Evolutionary conservation across 2,329 filamentous ascomycete genomes (phyloP).

Genomic region (Coniella lustricola): DNA sequence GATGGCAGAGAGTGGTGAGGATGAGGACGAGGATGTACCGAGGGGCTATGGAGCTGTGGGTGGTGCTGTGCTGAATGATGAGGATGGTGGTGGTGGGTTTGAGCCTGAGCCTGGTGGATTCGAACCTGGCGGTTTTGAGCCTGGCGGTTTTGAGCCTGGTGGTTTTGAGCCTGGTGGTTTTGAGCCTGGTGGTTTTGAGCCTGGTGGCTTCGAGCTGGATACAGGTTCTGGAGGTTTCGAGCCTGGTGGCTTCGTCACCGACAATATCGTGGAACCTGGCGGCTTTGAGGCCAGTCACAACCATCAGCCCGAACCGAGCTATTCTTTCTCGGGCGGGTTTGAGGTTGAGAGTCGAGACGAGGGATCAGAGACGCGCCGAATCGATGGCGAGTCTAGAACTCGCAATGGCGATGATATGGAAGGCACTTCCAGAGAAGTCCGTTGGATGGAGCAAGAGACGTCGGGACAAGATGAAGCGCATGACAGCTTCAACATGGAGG

Average conservation of each 20-base stretch:
- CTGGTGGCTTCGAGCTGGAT: background rate
- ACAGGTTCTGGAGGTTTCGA: conserved; percentile 11
- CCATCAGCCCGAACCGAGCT: too few relatives aligned
- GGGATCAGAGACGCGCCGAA: too few relatives aligned
- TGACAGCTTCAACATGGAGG: conserved; percentile 13
- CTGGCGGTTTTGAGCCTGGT: background rate
- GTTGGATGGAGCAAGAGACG: background rate
- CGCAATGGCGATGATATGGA: background rate
- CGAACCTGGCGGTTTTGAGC: background rate
- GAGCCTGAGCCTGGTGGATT: conserved; percentile 7
- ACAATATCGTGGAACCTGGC: background rate
- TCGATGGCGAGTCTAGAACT: too few relatives aligned
- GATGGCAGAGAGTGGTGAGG: conserved; percentile 20
- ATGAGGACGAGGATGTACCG: conserved; percentile 16
- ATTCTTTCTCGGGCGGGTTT: background rate
- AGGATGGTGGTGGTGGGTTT: conserved; percentile 1
- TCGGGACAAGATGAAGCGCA: conserved; percentile 8
- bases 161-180: background rate
- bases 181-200: conserved; percentile 8
- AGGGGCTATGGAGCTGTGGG: background rate
- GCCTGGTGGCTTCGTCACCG: too few relatives aligned
- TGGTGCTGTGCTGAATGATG: background rate
- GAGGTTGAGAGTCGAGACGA: background rate
- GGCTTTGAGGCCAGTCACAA: background rate
- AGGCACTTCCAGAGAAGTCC: background rate